A percentile compares a stretch with the other conserved stretches of the same genome.
phyloP scores from a whole-genome alignment of 371 early-diverging fungal species.

The Mucor mucedo region DNA sequence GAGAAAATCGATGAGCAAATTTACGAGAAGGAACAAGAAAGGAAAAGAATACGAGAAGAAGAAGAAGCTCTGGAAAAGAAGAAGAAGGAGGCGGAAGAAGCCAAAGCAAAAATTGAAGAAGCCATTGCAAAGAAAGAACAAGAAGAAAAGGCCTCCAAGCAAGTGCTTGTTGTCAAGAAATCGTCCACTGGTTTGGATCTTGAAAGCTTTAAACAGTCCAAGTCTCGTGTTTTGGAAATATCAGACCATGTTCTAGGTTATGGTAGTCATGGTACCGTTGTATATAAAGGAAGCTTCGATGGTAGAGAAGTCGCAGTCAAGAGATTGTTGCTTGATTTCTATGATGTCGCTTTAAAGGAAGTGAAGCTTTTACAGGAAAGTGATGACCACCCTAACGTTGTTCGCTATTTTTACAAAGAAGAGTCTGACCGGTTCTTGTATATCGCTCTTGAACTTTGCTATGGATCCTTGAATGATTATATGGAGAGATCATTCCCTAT shows the following conservation, averaged over 20 bases:
- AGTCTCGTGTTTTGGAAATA: slow-evolving; percentile 40
- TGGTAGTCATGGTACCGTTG: slow-evolving; percentile 97
- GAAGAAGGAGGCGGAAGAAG: slow-evolving; percentile 1
- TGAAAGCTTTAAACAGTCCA: slow-evolving; percentile 32
- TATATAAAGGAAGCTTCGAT: slow-evolving; percentile 91
- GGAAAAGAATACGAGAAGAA: not conserved
- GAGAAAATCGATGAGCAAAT: slow-evolving; percentile 1
- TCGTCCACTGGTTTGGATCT: slow-evolving; percentile 36
- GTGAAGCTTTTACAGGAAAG: slow-evolving; percentile 89
- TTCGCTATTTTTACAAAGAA: slow-evolving; percentile 94
- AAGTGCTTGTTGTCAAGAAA: slow-evolving; percentile 17
- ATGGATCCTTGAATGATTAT: slow-evolving; percentile 73
- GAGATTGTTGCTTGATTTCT: slow-evolving; percentile 90
- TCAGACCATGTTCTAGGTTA: slow-evolving; percentile 66
- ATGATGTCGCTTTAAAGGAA: slow-evolving; percentile 93
- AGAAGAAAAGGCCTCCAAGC: slow-evolving; percentile 3
- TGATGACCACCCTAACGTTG: slow-evolving; percentile 95
- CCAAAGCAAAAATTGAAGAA: not conserved
- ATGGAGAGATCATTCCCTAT: slow-evolving; percentile 51
- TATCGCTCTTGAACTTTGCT: slow-evolving; percentile 93
- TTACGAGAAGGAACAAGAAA: slow-evolving; percentile 11
- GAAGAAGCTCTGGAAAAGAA: slow-evolving; percentile 3
- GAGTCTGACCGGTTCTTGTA: slow-evolving; percentile 89
- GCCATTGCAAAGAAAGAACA: not conserved
- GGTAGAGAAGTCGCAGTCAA: slow-evolving; percentile 94